Percentiles rank a stretch among this genome's conserved stretches.
Conservation (phyloP, 1,284 basidiomycete species). For the Malassezia sp. region DNA sequence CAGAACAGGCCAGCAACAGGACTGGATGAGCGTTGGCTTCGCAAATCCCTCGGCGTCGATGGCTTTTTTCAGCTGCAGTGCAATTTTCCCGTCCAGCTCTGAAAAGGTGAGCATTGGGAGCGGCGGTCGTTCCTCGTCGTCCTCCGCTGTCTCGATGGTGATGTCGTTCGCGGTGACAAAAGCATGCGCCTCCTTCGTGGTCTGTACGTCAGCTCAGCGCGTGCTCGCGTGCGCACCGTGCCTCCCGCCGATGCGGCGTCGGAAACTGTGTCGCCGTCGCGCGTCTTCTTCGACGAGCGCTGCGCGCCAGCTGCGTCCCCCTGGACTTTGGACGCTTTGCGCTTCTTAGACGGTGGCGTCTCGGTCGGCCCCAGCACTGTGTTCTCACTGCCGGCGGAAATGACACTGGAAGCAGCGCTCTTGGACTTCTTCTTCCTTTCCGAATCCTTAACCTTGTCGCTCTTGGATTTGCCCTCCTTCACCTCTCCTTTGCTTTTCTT, state of each 20-base stretch:
- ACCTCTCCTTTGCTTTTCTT: constrained; percentile 13
- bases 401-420: no score
- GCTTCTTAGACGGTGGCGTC: no score
- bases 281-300: no score
- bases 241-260: constrained; percentile 8
- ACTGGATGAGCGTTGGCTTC: constrained; percentile 88
- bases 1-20: constrained; percentile 85
- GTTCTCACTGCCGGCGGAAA: no score
- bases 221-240: no score
- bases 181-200: constrained; percentile 30
- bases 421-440: constrained; percentile 4
- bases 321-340: no score
- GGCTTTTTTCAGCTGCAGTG: constrained; percentile 52
- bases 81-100: constrained; percentile 59
- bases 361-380: no score
- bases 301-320: no score
- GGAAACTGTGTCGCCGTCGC: constrained; percentile 20
- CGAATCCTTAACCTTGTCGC: neutral
- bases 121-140: constrained; percentile 49
- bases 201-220: no score
- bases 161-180: constrained; percentile 40
- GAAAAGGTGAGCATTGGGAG: constrained; percentile 63
- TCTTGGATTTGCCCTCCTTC: constrained; percentile 12
- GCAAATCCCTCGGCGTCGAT: constrained; percentile 62
- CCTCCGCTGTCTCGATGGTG: constrained; percentile 43